Conservation (phyloP, 352 stramenopile species). For the Globisporangium paddicum region DNA sequence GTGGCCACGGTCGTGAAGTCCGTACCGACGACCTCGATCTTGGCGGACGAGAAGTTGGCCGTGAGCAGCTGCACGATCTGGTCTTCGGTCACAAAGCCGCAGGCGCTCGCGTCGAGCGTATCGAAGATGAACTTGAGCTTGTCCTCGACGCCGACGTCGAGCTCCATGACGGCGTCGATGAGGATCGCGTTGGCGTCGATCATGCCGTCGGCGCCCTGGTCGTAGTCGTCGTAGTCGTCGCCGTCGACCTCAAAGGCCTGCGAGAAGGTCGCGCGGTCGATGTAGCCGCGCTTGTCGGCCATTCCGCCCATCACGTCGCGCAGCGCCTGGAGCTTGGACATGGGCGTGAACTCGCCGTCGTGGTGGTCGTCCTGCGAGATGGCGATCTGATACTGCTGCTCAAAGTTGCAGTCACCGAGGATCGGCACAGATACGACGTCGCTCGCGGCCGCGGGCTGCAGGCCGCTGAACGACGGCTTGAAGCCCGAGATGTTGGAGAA, state of each 20-base stretch:
- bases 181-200: constrained; percentile 77
- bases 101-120: constrained; percentile 55
- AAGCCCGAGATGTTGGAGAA: constrained; percentile 45
- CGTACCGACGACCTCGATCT: constrained; percentile 69
- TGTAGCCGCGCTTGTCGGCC: constrained; percentile 50
- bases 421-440: constrained; percentile 63
- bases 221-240: constrained; percentile 53
- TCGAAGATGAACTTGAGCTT: constrained; percentile 86
- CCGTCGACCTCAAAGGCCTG: constrained; percentile 62
- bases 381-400: constrained; percentile 60
- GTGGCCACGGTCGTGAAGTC: constrained; percentile 59
- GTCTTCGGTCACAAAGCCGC: constrained; percentile 47
- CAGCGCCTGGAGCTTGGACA: constrained; percentile 60
- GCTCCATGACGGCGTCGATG: constrained; percentile 76
- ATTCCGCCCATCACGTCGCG: constrained; percentile 76
- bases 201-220: constrained; percentile 31
- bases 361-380: constrained; percentile 51
- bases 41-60: constrained; percentile 68
- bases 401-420: constrained; percentile 59
- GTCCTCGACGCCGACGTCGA: constrained; percentile 66
- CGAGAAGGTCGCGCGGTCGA: constrained; percentile 74
- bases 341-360: constrained; percentile 26
- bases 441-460: constrained; percentile 16
- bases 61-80: constrained; percentile 64
- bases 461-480: constrained; percentile 37